Base-by-base conservation (phyloP, 129 eudicot genomes). In the sunflower (Helianthus annuus) region DNA sequence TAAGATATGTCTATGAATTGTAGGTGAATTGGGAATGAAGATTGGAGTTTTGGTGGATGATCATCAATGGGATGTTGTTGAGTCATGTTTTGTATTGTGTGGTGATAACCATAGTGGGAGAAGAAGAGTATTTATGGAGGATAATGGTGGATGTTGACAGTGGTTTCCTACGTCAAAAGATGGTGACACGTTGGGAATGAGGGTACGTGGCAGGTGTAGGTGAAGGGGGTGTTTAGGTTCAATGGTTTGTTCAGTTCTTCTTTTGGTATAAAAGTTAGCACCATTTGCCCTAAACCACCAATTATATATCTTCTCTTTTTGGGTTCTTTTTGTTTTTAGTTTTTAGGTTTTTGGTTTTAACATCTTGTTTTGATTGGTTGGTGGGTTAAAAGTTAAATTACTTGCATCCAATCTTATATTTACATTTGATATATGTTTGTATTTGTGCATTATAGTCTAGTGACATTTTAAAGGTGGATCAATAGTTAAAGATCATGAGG, bases 1-100 rank as follows among this genome's bases (percentile, higher is more conserved):
- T 87, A 90, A 46, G 79, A 70, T 5, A 93, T 74, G 58, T 90
- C 97, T 53, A 93, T 48, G 55, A 93, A 93, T 87, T 93, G 89
- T 72, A 76, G 69, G 6, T 68, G 69, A 11, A 76, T 46, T 3
- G 74, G 74, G 11, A 10, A 44, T 9, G 80, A 44, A 9, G 73
- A 32, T 19, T 32, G 64, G 14, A 34, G 45, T 4, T 49, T 63
- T 22, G 11, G 42, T 53, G 13, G 71, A 3, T 32, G 56, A 10
- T 56, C 17, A 10, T 56, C 12, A 14, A 12, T 13, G 48, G 63
- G 11, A 10, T 34, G 57, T 9, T 62, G 58, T 29, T 70, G 82
- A 19, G 13, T 14, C 36, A 45, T 67, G 57, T 2, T 67, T 17
- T 29, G 57, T 2, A 48, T 17, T 29, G 27, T 73, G 15, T 74